Percentiles rank a stretch among this genome's conserved stretches.
phyloP scores from a whole-genome alignment of 768 basidiomycete genomes.

The Lentinula sp. region DNA sequence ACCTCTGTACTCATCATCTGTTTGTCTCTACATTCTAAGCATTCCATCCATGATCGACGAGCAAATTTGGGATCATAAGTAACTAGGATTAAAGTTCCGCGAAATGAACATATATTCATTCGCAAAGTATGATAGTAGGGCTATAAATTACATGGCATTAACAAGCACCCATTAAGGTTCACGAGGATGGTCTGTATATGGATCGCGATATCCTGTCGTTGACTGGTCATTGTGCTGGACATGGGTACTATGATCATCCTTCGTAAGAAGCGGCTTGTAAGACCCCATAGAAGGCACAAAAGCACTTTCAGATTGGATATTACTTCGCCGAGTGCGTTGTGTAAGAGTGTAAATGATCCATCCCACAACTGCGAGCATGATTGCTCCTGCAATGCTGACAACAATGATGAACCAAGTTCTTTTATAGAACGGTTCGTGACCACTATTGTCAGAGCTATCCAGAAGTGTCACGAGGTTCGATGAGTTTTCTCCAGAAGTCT shows the following conservation, averaged over 20 bases:
- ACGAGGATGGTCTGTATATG: neutral
- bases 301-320: neutral
- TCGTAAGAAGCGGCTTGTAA: neutral
- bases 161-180: neutral
- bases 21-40: too few relatives aligned
- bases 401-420: neutral
- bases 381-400: neutral
- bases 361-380: neutral
- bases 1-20: too few relatives aligned
- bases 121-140: too few relatives aligned
- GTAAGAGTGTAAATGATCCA: neutral
- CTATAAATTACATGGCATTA: too few relatives aligned
- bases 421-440: neutral
- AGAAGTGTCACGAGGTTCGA: neutral
- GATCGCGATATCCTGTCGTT: neutral
- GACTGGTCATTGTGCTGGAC: neutral
- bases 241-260: neutral
- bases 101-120: too few relatives aligned
- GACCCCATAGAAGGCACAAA: neutral
- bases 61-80: too few relatives aligned
- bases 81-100: too few relatives aligned
- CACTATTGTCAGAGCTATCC: neutral
- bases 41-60: too few relatives aligned
- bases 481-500: neutral
- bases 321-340: neutral